Base-by-base conservation (phyloP, 2,329 filamentous ascomycete species). In the Sporothrix inflata region DNA sequence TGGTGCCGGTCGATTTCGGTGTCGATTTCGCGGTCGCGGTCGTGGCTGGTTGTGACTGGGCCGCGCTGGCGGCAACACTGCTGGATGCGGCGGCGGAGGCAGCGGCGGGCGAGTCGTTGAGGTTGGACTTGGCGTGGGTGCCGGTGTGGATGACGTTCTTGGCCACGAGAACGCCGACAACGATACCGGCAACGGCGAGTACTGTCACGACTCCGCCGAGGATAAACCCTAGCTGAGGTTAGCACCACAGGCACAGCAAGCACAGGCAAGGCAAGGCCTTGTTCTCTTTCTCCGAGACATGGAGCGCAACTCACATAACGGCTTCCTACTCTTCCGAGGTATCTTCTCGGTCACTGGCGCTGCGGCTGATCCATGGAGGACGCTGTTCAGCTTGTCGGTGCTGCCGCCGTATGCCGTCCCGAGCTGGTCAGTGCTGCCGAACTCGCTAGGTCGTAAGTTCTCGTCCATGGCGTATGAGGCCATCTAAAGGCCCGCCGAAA, bases 61-160 rank as follows among this genome's bases (percentile, higher is more conserved):
- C 40, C 4, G 53, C 51, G 6, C 51, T 21, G 19, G 9, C 24
- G 19, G n/a, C 16, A 27, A 27, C 3, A 16, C 53, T 38, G 24
- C 40, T 27, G 8, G 51, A 42, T 6, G 51, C 38, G 3, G 38
- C 42, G 6, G 55, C 45, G 1, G 55, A 30, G 11, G 69, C 40
- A 19, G 42, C 68, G 4, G 57, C 42, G 7, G 69, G 57, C 12
- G 47, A 30, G 30, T 34, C 45, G 47, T 42, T 38, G 8, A 65
- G 30, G 57, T 16, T 63, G 6, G 69, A 11, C n/a, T 51, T 65
- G 45, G 5, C 40, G 21, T 45, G 27, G 12, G 14, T 24, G 69
- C 45, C 12, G 4, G 69, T 71, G 30, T 65, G 57, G 34, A 71
- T 71, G 27, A 71, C 24, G 55, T 65, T 65, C 45, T 71, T 71